Percentiles rank a stretch among this genome's conserved stretches.
Conservation (phyloP, 257 asterid species). For the Striga asiatica region DNA sequence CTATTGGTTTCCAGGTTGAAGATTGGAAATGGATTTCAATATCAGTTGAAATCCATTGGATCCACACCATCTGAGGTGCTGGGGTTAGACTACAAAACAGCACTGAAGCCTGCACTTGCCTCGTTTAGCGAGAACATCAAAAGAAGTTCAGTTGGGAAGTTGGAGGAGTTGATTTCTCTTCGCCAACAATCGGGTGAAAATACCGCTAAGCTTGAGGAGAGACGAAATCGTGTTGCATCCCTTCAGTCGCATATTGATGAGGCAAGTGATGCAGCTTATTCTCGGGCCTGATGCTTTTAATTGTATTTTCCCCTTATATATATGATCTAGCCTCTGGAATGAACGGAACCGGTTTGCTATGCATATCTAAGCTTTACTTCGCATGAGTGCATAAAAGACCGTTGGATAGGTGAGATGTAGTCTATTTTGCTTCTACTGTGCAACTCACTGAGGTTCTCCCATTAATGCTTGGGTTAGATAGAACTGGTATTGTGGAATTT, state of each 20-base stretch:
- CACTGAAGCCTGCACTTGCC: constrained; percentile 59
- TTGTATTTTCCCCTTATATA: too few species aligned
- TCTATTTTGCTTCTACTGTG: not conserved
- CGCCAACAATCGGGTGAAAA: constrained; percentile 52
- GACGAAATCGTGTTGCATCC: constrained; percentile 31
- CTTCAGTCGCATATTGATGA: constrained; percentile 40
- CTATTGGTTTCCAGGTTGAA: constrained; percentile 49
- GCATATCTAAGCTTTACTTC: not conserved
- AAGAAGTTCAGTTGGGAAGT: constrained; percentile 48
- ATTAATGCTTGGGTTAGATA: not conserved
- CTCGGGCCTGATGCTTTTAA: not conserved
- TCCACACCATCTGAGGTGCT: constrained; percentile 59
- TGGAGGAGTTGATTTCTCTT: constrained; percentile 69
- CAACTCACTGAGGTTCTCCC: not conserved
- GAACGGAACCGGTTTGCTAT: not conserved
- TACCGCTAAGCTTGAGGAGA: constrained; percentile 59
- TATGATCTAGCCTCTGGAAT: not conserved
- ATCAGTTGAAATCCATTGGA: constrained; percentile 64
- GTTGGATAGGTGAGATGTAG: not conserved
- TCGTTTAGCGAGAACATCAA: constrained; percentile 54
- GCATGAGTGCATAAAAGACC: not conserved
- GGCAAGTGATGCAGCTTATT: constrained; percentile 25
- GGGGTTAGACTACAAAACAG: constrained; percentile 63
- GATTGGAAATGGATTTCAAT: constrained; percentile 71
- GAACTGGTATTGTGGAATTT: not conserved